Base-by-base conservation (phyloP, 441 rosid genomes). In the Rhodomyrtus psidioides region DNA sequence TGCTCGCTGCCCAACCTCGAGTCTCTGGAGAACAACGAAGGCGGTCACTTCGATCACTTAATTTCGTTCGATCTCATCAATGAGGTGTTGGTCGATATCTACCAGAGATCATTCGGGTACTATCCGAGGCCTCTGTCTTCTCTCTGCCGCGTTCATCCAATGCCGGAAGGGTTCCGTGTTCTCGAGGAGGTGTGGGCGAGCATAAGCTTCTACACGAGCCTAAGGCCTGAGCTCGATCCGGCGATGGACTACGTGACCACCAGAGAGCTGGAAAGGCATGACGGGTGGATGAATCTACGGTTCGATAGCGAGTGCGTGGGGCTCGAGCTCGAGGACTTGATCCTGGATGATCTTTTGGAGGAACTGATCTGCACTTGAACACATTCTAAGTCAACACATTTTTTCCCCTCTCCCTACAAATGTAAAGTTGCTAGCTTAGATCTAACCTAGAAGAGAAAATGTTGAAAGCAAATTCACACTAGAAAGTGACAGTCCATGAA, bases 231-330 rank as follows among this genome's bases (percentile, higher is more conserved):
- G 12, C 81, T 83, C 2, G 92, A 93, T 26, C 91, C 87, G 6
- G 89, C 91, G 2, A 81, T 93, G 88, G 93, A 95, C 86, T 84
- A 90, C 76, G 81, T 91, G 21, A 88, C 91, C 53, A 83, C 88
- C 83, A 91, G 89, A 87, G 98, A 97, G 88, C 90, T 95, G 39
- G 84, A 89, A 3, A 94, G 87, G 88, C 83, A 51, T 23, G 93
- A 93, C 58, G 94, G 94, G 39, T 96, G 99, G 99, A 92, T 96
- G 98, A 93, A 93, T 88, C 89, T 96, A 53, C 97, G 94, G 88
- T 95, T 93, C 60, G 97, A 96, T 56, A 85, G 90, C 16, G 98
- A 95, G 90, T 93, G 98, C 27, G 90, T 91, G 14, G 98, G 93
- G 44, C 90, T 95, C 60, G 98, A 96, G 88, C 86, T 96, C 58